Base-by-base conservation (phyloP, 495 filamentous ascomycete species). In the Penicillium egyptiacum region DNA sequence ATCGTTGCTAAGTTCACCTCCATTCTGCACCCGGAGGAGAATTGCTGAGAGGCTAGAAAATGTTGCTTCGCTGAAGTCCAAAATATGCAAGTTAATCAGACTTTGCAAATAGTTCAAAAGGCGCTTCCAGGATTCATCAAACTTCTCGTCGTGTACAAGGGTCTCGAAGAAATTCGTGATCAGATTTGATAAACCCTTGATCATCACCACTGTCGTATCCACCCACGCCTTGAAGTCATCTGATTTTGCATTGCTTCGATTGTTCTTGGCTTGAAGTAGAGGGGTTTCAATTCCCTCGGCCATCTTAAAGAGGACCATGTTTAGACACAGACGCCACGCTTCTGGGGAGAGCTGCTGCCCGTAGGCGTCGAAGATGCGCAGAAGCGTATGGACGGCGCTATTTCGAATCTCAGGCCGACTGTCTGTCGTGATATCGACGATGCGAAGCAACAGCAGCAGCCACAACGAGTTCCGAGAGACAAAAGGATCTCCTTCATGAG, bases 361-460 rank as follows among this genome's bases (percentile, higher is more conserved):
- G 56, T 92, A 91, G 4, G 89, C 91, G 71, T 95, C 90, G 59
- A 98, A 91, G 50, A 98, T 97, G 37, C 92, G 81, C 53, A 97
- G 82, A 16, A 97, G 74, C 0, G 92, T 96, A 67, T 96, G 92
- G 31, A 98, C 86, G 6, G 92, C 89, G 56, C 91, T 92, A 63
- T 97, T 96, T 50, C 94, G 82, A 47, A 97, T 82, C 64, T 98
- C 94, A n/a, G 88, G 70, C 63, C 92, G 82, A 23, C 82, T 77
- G 66, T 96, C 90, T 5, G 81, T 85, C 5, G 91, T 87, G 22
- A 96, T 82, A 14, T 85, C 82, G 7, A 88, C 88, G 19, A 97
- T 80, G 12, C 90, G 82, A 20, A 89, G 69, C n/a, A 98, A 76
- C 12, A 97, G 78, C 5, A 91, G 75, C 73, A 97, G 83, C 91